Conservation (phyloP, 2,329 filamentous ascomycete genomes). For the Cylindrodendrum hubeiense region DNA sequence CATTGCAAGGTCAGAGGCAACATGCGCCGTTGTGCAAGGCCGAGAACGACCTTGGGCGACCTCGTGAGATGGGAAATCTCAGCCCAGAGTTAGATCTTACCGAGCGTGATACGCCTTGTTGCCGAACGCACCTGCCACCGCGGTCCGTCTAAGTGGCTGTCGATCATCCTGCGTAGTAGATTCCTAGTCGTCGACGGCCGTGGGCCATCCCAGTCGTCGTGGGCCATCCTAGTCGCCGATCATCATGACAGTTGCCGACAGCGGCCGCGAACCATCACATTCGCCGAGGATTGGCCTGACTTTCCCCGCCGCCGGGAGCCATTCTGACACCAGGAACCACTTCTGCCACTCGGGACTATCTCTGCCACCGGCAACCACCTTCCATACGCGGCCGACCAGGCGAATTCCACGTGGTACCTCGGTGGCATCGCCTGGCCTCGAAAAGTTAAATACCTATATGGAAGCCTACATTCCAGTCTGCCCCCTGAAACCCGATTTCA, state of each 20-base stretch:
- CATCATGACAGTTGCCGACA: background rate
- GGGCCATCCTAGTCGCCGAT: too few relatives aligned
- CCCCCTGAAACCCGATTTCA: too few relatives aligned
- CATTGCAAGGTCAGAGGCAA: background rate
- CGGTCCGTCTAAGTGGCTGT: background rate
- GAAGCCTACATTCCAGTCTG: too few relatives aligned
- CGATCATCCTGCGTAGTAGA: too few relatives aligned
- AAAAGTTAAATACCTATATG: too few relatives aligned
- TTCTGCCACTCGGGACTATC: background rate
- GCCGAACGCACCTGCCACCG: background rate
- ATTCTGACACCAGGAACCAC: background rate
- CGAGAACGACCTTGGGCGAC: background rate
- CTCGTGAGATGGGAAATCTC: background rate
- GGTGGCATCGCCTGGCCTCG: too few relatives aligned
- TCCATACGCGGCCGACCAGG: too few relatives aligned
- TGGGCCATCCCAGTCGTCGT: too few relatives aligned
- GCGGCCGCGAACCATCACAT: background rate
- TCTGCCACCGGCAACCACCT: background rate
- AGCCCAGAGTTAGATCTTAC: background rate
- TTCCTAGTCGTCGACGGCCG: too few relatives aligned
- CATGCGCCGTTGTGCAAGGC: background rate
- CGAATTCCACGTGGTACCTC: too few relatives aligned
- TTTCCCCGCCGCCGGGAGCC: background rate
- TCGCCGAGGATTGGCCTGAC: background rate
- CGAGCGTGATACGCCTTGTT: background rate